A percentile compares a stretch with the other conserved stretches of the same genome.
phyloP scores from a whole-genome alignment of 108 stramenopile genomes.

The Fragilaria crotonensis region DNA sequence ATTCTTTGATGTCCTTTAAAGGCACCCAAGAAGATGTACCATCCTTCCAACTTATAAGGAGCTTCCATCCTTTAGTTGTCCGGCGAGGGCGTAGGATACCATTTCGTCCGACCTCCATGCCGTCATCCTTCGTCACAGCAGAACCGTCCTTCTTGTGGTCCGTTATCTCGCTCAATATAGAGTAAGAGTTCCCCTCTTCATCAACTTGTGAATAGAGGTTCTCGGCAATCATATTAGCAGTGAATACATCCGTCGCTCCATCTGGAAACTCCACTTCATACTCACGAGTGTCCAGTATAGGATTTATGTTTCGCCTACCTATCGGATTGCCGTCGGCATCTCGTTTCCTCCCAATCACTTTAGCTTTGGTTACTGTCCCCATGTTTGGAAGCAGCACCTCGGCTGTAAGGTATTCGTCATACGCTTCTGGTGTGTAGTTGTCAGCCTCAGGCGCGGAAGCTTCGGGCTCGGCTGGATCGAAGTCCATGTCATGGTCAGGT shows the following conservation, averaged over 20 bases:
- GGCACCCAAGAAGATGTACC: constrained; percentile 13
- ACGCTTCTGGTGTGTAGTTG: no score
- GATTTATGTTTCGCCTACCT: constrained; percentile 2
- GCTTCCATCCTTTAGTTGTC: constrained; percentile 27
- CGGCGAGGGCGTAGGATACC: no score
- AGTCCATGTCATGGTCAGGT: no score
- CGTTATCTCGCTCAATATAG: constrained; percentile 8
- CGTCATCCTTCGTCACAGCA: constrained; percentile 1
- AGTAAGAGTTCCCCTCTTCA: constrained; percentile 10
- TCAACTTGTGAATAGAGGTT: no score
- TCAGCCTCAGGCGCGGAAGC: no score
- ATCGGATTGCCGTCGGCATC: constrained; percentile 3
- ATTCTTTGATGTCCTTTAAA: no score
- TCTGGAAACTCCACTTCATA: constrained; percentile 16
- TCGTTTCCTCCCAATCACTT: no score
- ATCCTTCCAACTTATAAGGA: constrained; percentile 30
- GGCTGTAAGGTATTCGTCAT: no score
- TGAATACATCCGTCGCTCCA: constrained; percentile 4
- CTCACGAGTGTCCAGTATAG: constrained; percentile 9
- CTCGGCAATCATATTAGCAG: constrained; percentile 18
- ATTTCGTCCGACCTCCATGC: background rate
- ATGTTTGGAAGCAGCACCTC: no score
- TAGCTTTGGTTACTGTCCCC: no score
- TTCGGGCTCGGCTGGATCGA: no score
- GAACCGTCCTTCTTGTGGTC: no score